Evolutionary conservation across 2,329 filamentous ascomycete genomes (phyloP), one percentile per base, ranked within the genome.

Genomic region (Aspergillus fijiensis): DNA sequence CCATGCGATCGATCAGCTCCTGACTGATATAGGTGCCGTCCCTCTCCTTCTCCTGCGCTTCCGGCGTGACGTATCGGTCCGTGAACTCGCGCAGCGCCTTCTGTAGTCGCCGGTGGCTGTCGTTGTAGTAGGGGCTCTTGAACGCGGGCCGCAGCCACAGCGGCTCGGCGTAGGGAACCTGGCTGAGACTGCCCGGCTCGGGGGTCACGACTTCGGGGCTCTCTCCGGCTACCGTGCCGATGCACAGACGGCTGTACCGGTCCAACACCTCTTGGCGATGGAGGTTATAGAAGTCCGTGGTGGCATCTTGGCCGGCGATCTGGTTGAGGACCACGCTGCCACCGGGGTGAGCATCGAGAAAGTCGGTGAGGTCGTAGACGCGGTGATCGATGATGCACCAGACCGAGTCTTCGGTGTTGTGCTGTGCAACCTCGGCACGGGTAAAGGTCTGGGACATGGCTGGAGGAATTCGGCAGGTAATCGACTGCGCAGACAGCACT

Each of bases 361-460:
- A 96, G 66, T 96, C 91, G 62, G 88, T 88, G 12, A 93, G 84
- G 77, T 96, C 90, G 81, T 96, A 96, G 72, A 96, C 90, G 70
- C 88, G 89, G 77, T 89, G 87, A 80, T 96, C 91, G 76, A 96
- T 87, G 71, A 96, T 88, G 77, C 90, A 89, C 89, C 91, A 93
- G 60, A 91, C 80, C 64, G 88, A 89, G 65, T 92, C 89, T 52
- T 89, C 87, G 59, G 84, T 86, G 74, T 88, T 91, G 80, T 94
- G 89, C 74, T 88, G 85, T 63, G 88, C 87, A 67, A 95, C 89
- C 75, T 91, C 77, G 48, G 76, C 80, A 68, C 82, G 81, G 55
- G 80, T 79, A 55, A 82, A 66, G 16, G 63, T 69, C 63, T 73
- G 63, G 39, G 67, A 59, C 67, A 69, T 69, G 55, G 23, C 39